Evolutionary conservation across 768 basidiomycete genomes (phyloP).

Genomic region (Suillus subalutaceus): DNA sequence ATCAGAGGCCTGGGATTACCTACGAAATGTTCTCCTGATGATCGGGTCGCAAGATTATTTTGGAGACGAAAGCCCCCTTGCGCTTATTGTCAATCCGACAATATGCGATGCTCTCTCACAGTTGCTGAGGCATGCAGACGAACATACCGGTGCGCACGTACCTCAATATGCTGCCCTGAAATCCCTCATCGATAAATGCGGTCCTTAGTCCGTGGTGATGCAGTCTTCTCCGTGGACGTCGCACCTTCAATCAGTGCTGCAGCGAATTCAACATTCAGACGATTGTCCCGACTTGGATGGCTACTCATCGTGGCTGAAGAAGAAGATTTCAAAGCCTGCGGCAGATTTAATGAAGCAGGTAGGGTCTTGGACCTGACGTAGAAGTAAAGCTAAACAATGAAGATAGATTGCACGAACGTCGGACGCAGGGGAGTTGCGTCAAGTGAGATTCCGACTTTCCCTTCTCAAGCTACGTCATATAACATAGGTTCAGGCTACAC

Average conservation of each 20-base stretch:
- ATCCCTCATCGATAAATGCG: background rate
- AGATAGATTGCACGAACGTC: background rate
- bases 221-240: slow-evolving; percentile 48
- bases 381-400: background rate
- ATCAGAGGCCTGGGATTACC: slow-evolving; percentile 47
- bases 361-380: background rate
- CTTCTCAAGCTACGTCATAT: background rate
- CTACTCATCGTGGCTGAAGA: slow-evolving; percentile 35
- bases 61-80: slow-evolving; percentile 53
- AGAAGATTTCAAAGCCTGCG: slow-evolving; percentile 32
- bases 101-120: slow-evolving; percentile 53
- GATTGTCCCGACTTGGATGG: slow-evolving; percentile 15
- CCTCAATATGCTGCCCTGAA: background rate
- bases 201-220: background rate
- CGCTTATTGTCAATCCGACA: slow-evolving; percentile 48
- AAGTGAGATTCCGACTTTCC: background rate
- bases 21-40: slow-evolving; percentile 52
- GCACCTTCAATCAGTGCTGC: slow-evolving; percentile 45
- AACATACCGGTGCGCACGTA: slow-evolving; percentile 29
- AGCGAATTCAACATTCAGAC: slow-evolving; percentile 24
- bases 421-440: background rate
- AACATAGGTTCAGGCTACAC: background rate
- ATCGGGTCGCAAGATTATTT: slow-evolving; percentile 48
- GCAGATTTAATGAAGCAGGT: slow-evolving; percentile 34
- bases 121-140: slow-evolving; percentile 35